phyloP scores from a whole-genome alignment of 2,329 filamentous ascomycete genomes.

The Aspergillus ochraceus region DNA sequence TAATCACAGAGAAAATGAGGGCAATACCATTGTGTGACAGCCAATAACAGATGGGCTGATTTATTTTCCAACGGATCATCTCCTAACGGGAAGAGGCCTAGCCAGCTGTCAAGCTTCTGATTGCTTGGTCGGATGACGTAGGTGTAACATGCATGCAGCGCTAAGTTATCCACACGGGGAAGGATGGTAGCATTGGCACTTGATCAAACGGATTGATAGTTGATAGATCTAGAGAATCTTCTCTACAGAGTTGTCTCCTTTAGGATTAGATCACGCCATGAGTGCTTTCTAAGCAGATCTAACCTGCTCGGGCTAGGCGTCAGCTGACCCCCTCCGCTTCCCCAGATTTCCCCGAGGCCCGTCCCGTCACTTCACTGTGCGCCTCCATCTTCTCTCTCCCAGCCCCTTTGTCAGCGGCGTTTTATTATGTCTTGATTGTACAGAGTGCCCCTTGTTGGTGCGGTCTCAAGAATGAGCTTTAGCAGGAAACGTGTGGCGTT shows the following conservation, averaged over 20 bases:
- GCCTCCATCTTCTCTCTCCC: background rate
- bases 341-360: background rate
- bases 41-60: background rate
- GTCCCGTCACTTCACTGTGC: background rate
- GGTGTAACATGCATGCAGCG: background rate
- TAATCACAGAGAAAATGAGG: no score
- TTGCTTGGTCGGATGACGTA: background rate
- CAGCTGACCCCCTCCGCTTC: background rate
- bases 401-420: background rate
- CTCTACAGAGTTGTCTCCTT: background rate
- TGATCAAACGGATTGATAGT: background rate
- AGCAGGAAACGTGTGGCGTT: background rate
- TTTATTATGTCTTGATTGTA: background rate
- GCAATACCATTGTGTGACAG: background rate
- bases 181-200: background rate
- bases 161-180: background rate
- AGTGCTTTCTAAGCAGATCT: background rate
- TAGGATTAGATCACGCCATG: background rate
- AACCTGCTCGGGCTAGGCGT: background rate
- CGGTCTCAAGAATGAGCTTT: background rate
- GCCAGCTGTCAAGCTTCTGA: background rate
- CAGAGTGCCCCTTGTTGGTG: background rate
- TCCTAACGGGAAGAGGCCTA: background rate
- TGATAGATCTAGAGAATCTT: background rate
- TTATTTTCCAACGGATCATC: background rate